These are phyloP conservation scores for Clarkia xantiana DNA, from an alignment of 345 rosid genomes.

Conservation along the genomic window DNA sequence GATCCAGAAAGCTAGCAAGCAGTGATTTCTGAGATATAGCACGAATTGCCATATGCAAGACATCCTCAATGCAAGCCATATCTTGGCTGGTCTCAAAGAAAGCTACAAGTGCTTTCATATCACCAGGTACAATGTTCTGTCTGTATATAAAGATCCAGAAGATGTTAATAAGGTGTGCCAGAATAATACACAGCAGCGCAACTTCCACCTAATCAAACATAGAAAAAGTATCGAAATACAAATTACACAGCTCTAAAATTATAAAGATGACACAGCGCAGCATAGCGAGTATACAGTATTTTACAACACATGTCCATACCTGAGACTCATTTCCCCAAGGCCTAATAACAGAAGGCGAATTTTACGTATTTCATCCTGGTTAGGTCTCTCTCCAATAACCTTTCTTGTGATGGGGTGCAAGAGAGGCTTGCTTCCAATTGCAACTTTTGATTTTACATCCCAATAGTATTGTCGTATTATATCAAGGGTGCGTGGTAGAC, in stretches of 20 bases:
- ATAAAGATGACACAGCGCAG: background rate
- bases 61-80: conserved; percentile 85
- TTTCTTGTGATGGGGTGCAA: conserved; percentile 47
- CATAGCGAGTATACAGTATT: background rate
- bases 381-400: conserved; percentile 64
- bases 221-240: background rate
- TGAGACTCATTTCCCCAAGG: conserved; percentile 95
- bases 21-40: conserved; percentile 59
- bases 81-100: conserved; percentile 88
- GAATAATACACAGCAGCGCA: background rate
- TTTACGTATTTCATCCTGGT: conserved; percentile 69
- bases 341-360: conserved; percentile 87
- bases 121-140: conserved; percentile 53
- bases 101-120: conserved; percentile 56
- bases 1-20: conserved; percentile 72
- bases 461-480: conserved; percentile 69
- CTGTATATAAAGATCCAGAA: conserved; percentile 29
- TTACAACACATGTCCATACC: conserved; percentile 23
- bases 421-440: conserved; percentile 69
- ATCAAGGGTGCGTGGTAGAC: conserved; percentile 67
- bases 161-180: background rate
- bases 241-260: background rate
- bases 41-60: conserved; percentile 83
- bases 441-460: conserved; percentile 57
- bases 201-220: background rate